These are phyloP conservation scores for Malus sieversii DNA, from an alignment of 306 rosid genomes.

Conservation along the genomic window DNA sequence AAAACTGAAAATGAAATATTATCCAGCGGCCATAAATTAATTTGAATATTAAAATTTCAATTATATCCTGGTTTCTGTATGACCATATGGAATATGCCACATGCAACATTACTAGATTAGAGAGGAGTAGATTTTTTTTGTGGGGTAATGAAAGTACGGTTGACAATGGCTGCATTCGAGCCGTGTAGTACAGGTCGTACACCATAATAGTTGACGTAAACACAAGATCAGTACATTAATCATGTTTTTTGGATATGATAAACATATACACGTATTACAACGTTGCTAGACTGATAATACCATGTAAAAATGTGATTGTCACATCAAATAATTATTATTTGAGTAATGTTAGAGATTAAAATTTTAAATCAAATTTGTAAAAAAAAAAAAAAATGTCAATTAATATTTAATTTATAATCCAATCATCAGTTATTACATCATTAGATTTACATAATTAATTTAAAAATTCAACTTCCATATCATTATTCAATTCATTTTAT, in stretches of 20 bases:
- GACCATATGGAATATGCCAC: neutral
- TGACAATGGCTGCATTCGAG: neutral
- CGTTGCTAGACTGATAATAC: no score
- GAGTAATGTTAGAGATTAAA: accelerated
- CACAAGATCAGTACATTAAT: neutral
- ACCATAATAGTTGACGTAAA: neutral
- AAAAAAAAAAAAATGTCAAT: no score
- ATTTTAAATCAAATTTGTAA: no score
- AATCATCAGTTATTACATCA: no score
- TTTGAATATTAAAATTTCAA: neutral
- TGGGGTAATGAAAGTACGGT: neutral
- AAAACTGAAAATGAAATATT: no score
- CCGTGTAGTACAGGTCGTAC: neutral
- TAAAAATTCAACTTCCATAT: no score
- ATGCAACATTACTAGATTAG: neutral
- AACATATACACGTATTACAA: no score
- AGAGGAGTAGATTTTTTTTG: neutral
- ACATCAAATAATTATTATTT: no score
- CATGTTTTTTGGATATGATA: neutral
- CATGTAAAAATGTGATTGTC: no score
- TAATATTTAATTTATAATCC: no score
- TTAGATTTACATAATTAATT: no score
- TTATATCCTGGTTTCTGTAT: neutral
- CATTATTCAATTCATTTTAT: no score
- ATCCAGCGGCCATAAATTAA: neutral